Conservation (phyloP, 2,329 filamentous ascomycete species). For the Trichoderma sp. region DNA sequence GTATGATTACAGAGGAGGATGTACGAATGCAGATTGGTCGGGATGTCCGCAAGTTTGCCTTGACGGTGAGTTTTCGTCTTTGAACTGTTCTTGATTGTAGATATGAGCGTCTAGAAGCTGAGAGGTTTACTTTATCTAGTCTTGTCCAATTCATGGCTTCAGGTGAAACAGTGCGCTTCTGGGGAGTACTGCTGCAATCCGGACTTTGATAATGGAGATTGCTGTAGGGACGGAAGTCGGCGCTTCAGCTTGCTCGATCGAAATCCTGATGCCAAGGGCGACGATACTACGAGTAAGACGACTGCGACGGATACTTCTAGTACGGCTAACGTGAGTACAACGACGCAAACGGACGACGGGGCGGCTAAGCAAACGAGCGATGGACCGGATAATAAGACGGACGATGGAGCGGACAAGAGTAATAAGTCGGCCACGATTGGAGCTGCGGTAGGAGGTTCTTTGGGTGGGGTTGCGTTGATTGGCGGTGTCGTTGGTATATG, state of each 20-base stretch:
- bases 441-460: background rate
- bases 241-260: background rate
- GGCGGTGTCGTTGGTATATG: background rate
- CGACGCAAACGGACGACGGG: background rate
- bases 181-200: slow-evolving; percentile 15
- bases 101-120: background rate
- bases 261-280: background rate
- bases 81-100: background rate
- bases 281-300: background rate
- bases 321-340: background rate
- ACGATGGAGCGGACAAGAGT: background rate
- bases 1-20: background rate
- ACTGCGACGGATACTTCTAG: background rate
- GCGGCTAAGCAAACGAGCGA: background rate
- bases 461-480: slow-evolving; percentile 1
- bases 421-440: background rate
- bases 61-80: background rate
- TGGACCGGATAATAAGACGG: background rate
- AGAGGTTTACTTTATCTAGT: background rate
- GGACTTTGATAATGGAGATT: slow-evolving; percentile 4
- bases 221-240: background rate
- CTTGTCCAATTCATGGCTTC: background rate
- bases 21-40: slow-evolving; percentile 7
- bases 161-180: slow-evolving; percentile 6
- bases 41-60: slow-evolving; percentile 2